Evolutionary conservation across 352 stramenopile genomes (phyloP).

Genomic region (Aphanomyces stellatus): DNA sequence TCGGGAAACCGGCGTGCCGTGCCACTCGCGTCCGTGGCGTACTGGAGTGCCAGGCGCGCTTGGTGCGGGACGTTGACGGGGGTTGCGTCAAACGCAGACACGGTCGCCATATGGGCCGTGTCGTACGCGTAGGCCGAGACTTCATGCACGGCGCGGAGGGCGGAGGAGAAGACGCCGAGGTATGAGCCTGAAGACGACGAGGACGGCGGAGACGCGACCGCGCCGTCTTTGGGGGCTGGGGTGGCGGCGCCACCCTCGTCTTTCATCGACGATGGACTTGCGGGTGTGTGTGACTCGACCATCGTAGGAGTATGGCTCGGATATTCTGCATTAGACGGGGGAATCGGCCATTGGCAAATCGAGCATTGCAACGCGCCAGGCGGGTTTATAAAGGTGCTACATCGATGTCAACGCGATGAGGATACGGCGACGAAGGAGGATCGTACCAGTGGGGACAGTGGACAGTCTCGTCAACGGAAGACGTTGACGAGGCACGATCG

Average conservation of each 20-base stretch:
- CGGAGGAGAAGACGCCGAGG: constrained; percentile 9
- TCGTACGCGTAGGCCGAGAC: constrained; percentile 20
- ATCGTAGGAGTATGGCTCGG: no score
- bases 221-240: not conserved
- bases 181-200: not conserved
- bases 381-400: no score
- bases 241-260: no score
- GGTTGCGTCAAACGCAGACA: constrained; percentile 4
- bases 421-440: no score
- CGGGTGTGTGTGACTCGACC: not conserved
- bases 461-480: no score
- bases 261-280: no score
- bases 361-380: not conserved
- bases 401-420: no score
- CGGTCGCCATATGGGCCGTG: constrained; percentile 9
- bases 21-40: not conserved
- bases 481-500: no score
- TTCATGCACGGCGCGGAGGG: constrained; percentile 14
- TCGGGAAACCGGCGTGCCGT: constrained; percentile 44
- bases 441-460: no score
- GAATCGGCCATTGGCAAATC: not conserved
- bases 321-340: no score
- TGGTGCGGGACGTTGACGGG: not conserved
- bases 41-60: not conserved
- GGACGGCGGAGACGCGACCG: not conserved